A percentile compares a stretch with the other conserved stretches of the same genome.
These are phyloP conservation scores for Vicia faba DNA, from an alignment of 306 rosid genomes.

Conservation along the genomic window DNA sequence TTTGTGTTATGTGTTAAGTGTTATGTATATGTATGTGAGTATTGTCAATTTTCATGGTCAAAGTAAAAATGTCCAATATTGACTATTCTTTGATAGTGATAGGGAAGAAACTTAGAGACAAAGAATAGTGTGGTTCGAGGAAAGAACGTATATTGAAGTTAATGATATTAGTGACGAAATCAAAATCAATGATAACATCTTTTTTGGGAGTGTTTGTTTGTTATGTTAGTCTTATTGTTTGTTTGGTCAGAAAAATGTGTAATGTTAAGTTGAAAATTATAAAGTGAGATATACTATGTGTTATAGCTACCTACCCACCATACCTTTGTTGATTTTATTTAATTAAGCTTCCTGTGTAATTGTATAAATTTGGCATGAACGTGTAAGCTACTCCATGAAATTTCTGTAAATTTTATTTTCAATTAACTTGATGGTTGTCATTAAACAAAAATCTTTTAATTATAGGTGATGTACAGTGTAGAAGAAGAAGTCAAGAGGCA, in stretches of 20 bases:
- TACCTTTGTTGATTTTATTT: background rate
- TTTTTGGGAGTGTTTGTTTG: constrained; percentile 35
- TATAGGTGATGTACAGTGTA: background rate
- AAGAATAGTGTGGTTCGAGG: constrained; percentile 55
- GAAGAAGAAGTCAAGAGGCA: background rate
- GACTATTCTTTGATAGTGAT: constrained; percentile 48
- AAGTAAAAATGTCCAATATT: constrained; percentile 48
- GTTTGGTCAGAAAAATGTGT: constrained; percentile 53
- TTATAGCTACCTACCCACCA: constrained; percentile 39
- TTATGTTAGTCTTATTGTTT: constrained; percentile 33
- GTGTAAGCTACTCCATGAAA: background rate
- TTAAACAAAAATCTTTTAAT: background rate
- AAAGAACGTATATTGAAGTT: constrained; percentile 41
- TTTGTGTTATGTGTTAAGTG: background rate
- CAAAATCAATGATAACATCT: constrained; percentile 13
- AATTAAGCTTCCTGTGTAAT: background rate
- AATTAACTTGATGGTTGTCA: background rate
- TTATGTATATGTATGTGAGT: background rate
- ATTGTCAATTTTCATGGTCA: constrained; percentile 44
- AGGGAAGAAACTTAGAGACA: constrained; percentile 32
- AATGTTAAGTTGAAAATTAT: constrained; percentile 36
- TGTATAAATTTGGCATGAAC: background rate
- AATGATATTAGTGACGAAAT: constrained; percentile 22
- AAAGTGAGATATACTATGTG: background rate
- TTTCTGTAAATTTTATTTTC: background rate